Evolutionary conservation across 768 basidiomycete genomes (phyloP), one percentile per base, ranked within the genome.

Genomic region (Rhodotorula sphaerocarpa): DNA sequence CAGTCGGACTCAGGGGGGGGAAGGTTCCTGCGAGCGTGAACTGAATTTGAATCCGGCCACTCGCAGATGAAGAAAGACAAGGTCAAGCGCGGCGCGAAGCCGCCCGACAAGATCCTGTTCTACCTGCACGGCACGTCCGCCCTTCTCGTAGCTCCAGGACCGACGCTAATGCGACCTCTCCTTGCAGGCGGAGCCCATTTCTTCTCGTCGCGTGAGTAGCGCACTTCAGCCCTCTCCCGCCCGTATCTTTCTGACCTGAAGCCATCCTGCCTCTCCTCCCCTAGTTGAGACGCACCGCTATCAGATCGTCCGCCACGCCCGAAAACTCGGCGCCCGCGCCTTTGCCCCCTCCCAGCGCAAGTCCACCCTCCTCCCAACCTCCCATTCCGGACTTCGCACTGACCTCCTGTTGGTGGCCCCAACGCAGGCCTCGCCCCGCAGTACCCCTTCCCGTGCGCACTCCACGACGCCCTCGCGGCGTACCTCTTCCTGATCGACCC

Each of bases 401-500:
- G 11, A 14, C 43, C 11, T 28, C 36, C 25, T 30, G 44, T 46
- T 56, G 82, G 86, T 12, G 27, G 30, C 46, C 47, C 10, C 47
- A 21, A 31, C 31, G 34, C 50, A 51, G 50, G 50, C 54, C 82
- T 92, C 31, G 87, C 93, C 23, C 93, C 93, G 0, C 93, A 96
- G 76, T 97, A 95, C 72, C 92, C 92, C 3, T 96, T 95, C 75
- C 93, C 93, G 3, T 79, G 76, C 62, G 65, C 57, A 0, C 54
- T 96, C 11, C 92, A 93, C 70, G 93, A 97, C 75, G 77, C 84
- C 34, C 72, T 97, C 20, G 88, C 93, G 5, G 84, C 90, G 10
- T 97, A 95, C 71, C 74, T 99, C 11, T 99, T 85, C 75, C 78
- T 99, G 30, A 89, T 92, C 66, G 77, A 80, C 30, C 91, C 93